Evolutionary conservation across 2,329 filamentous ascomycete genomes (phyloP), one percentile per base, ranked within the genome.

Genomic region (Penicillium aurantiogriseum): DNA sequence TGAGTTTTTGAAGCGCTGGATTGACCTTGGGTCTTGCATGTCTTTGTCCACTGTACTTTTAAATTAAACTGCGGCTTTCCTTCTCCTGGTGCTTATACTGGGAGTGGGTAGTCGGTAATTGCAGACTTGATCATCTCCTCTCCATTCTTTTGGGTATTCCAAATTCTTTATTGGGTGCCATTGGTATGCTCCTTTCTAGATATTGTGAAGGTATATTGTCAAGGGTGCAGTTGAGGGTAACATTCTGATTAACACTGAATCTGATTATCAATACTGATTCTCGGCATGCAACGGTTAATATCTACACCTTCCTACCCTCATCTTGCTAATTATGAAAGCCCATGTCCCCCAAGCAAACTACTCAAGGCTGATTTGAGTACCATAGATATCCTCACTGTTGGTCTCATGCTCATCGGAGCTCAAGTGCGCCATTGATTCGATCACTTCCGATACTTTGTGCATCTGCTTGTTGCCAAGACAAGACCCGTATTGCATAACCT

Each of bases 1-100:
- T 67, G 61, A 62, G 58, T 63, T 66, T 67, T 63, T 66, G 64
- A 66, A 67, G 65, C 65, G 65, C 64, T 67, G 61, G 63, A 63
- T 67, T 67, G 64, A 61, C 65, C 62, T 59, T 63, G 64, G 63
- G 62, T 69, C 59, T 66, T 67, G 69, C 71, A 73, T 71, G 68
- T 65, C 58, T 64, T 67, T 66, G 63, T 64, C 60, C 58, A 66
- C 63, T 73, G 70, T 73, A 73, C 59, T 68, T 63, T 66, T 71
- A 71, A 66, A 62, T 59, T 56, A 63, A 64, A 64, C 60, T 53
- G 50, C 63, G 61, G 62, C 62, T 58, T 64, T 53, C 58, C 59
- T 56, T 63, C 35, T 25, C 53, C 29, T 48, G 47, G 31, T 52
- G 49, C 45, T 40, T 46, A 57, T 36, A 8, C 29, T 59, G 59